A percentile compares a stretch with the other conserved stretches of the same genome.
These are phyloP conservation scores for Boletus pseudopeckii DNA, from an alignment of 768 basidiomycete genomes.

Conservation along the genomic window DNA sequence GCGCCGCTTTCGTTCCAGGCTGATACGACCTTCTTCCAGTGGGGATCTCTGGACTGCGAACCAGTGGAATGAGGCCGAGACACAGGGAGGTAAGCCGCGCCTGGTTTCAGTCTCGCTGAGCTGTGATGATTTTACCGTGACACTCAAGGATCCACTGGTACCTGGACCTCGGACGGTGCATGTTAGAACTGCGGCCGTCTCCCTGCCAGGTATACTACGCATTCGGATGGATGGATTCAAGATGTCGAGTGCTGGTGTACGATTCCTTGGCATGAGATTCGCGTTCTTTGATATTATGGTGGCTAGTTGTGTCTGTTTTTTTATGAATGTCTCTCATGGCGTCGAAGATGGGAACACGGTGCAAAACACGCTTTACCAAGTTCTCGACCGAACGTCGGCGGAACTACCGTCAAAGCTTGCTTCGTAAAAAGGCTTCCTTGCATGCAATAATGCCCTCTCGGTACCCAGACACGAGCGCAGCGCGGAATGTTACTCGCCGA, in stretches of 20 bases:
- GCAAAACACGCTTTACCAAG: too few species aligned
- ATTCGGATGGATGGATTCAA: not conserved
- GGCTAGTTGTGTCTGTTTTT: not conserved
- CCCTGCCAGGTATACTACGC: not conserved
- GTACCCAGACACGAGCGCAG: too few species aligned
- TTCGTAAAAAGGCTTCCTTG: too few species aligned
- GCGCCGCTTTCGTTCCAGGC: too few species aligned
- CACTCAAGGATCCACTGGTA: constrained; percentile 44
- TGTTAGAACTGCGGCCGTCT: constrained; percentile 35
- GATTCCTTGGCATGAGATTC: not conserved
- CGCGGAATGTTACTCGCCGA: too few species aligned
- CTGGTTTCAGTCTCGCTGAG: not conserved
- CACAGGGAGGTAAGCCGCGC: constrained; percentile 26
- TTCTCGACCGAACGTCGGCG: too few species aligned
- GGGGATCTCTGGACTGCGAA: constrained; percentile 52
- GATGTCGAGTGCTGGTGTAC: not conserved
- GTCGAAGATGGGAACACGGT: too few species aligned
- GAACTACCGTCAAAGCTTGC: too few species aligned
- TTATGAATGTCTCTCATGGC: not conserved
- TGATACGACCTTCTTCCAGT: constrained; percentile 19
- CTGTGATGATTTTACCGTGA: not conserved
- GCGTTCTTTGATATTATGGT: not conserved
- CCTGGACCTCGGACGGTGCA: constrained; percentile 56
- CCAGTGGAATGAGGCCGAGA: constrained; percentile 44
- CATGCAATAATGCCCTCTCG: too few species aligned